Percentiles rank a stretch among this genome's conserved stretches.
These are phyloP conservation scores for Laburnicola sp. DNA, from an alignment of 2,329 filamentous ascomycete genomes.

Conservation along the genomic window DNA sequence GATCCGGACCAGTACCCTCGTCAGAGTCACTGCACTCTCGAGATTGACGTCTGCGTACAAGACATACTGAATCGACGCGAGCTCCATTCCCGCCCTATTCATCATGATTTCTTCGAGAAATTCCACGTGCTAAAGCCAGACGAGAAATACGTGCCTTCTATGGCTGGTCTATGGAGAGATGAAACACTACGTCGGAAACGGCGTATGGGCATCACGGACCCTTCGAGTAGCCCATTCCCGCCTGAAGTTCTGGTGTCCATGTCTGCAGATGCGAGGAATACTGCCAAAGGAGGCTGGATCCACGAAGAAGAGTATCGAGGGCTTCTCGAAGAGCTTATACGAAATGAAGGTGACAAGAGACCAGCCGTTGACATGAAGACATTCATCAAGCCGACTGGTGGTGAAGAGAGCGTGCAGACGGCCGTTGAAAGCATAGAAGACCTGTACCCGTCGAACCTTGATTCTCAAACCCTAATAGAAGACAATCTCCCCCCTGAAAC, in stretches of 20 bases:
- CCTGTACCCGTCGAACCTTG: conserved; percentile 71
- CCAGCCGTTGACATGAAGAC: conserved; percentile 62
- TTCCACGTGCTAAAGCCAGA: conserved; percentile 64
- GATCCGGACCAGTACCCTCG: conserved; percentile 69
- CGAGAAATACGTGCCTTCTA: conserved; percentile 86
- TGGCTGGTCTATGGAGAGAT: conserved; percentile 91
- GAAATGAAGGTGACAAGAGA: conserved; percentile 62
- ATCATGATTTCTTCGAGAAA: conserved; percentile 84
- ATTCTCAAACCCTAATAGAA: conserved; percentile 17
- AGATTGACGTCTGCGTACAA: conserved; percentile 86
- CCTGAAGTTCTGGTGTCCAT: conserved; percentile 82
- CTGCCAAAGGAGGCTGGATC: conserved; percentile 80
- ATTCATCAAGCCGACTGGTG: conserved; percentile 61
- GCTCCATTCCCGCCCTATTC: conserved; percentile 75
- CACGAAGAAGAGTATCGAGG: conserved; percentile 83
- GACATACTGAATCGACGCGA: conserved; percentile 81
- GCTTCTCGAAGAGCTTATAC: conserved; percentile 65
- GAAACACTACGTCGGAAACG: conserved; percentile 79
- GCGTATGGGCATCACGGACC: conserved; percentile 65
- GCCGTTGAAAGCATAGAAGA: conserved; percentile 83
- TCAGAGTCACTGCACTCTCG: conserved; percentile 83
- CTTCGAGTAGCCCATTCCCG: conserved; percentile 75
- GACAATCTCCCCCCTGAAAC: conserved; percentile 6
- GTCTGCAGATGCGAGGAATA: conserved; percentile 77
- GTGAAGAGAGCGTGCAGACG: conserved; percentile 69